Base-by-base conservation (phyloP, 805 yeast species). In the Barnettozyma sp. region DNA sequence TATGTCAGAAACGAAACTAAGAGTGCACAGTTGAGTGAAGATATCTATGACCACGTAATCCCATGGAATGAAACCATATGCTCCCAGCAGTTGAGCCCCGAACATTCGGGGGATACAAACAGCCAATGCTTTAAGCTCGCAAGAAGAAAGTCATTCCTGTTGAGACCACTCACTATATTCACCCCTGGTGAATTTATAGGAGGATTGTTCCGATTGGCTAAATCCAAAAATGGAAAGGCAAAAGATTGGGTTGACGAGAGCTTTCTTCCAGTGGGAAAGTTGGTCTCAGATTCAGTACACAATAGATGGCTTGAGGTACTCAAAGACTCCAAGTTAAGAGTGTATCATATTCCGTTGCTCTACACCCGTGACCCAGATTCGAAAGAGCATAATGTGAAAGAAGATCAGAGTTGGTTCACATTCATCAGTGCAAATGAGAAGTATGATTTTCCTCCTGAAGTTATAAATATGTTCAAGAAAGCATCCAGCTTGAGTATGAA, bases 161-260 rank as follows among this genome's bases (percentile, higher is more conserved):
- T 50, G 18, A 54, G 70, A 33, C 48, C 60, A 18, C 34, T 65
- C 5, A 58, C 65, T 2, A 50, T 69, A 13, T 72, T 55, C 46
- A 50, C 66, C 11, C 77, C 78, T 1, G 56, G 60, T 14, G 61
- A 71, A 0, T 62, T 65, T 39, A 66, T 75, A 2, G 82, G 80
- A 3, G 78, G 70, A 1, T 44, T 75, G 4, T 75, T 61, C 49
- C 60, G 59, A 14, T 19, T 33, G 30, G 63, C 71, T 36, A 54
- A 58, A 3, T 35, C 59, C 1, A 48, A 59, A 3, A 33, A 10
- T 6, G 23, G 3, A 14, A 33, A 24, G 24, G n/a, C 29, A n/a
- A 33, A 33, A 21, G 40, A 35, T 17, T 26, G 35, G 4, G 9
- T 36, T 8, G 41, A 35, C 30, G 39, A 27, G 22, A 35, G n/a